Conservation (phyloP, 495 filamentous ascomycete species). For the Filosporella fistucella region DNA sequence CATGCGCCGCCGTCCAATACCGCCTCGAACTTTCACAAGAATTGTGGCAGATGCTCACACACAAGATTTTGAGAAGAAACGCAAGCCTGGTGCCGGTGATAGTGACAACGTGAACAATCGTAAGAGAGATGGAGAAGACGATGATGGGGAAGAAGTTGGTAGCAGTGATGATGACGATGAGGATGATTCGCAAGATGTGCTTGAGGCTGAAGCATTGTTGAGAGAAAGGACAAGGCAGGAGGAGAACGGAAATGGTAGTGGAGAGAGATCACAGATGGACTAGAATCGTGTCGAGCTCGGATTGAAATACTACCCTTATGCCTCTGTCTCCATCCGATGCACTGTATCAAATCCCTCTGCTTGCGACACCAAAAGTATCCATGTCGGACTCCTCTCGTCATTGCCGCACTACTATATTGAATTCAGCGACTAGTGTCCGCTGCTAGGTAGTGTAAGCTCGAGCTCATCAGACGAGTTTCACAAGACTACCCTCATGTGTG, state of each 20-base stretch:
- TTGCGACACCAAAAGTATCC: no score
- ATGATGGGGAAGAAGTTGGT: conserved; percentile 12
- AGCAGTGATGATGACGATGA: conserved; percentile 16
- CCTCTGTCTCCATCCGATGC: no score
- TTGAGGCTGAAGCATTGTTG: conserved; percentile 19
- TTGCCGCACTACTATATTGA: no score
- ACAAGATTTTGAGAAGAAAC: conserved; percentile 81
- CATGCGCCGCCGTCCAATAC: conserved; percentile 20
- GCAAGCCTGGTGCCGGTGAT: conserved; percentile 35
- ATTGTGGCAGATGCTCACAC: conserved; percentile 72
- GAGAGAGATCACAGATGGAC: background rate
- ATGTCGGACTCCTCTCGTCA: no score
- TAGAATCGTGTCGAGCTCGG: background rate
- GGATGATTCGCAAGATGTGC: conserved; percentile 15
- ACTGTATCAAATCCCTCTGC: no score
- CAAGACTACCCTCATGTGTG: no score
- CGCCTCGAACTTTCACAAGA: conserved; percentile 37
- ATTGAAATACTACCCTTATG: no score
- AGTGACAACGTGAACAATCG: conserved; percentile 5
- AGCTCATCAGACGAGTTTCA: no score
- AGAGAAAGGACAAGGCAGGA: conserved; percentile 10
- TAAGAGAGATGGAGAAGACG: conserved; percentile 6
- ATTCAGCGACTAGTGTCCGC: no score
- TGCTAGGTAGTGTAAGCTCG: no score
- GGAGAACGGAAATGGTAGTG: background rate